Percentiles rank a stretch among this genome's conserved stretches.
Conservation (phyloP, 2,329 filamentous ascomycete genomes). For the Trichoderma gracile region DNA sequence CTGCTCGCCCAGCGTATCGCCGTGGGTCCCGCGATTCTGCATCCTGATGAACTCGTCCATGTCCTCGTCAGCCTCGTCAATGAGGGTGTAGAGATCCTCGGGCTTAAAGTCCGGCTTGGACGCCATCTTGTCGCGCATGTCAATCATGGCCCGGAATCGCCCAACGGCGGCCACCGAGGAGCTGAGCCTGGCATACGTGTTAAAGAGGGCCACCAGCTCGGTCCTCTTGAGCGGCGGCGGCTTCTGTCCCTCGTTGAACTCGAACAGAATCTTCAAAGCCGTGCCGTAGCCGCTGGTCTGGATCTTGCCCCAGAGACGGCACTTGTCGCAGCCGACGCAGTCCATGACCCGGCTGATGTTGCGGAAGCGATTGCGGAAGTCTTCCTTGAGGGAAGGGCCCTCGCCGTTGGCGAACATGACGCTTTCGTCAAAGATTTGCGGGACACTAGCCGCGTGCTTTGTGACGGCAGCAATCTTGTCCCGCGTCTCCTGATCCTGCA, state of each 20-base stretch:
- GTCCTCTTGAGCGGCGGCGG: slow-evolving; percentile 79
- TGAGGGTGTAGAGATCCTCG: slow-evolving; percentile 31
- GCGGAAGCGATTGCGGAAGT: slow-evolving; percentile 95
- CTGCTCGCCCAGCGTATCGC: slow-evolving; percentile 51
- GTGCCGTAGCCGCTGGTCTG: slow-evolving; percentile 95
- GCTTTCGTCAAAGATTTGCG: slow-evolving; percentile 88
- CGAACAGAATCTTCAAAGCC: slow-evolving; percentile 92
- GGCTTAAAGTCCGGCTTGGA: neutral
- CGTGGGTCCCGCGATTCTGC: slow-evolving; percentile 37
- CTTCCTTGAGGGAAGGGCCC: slow-evolving; percentile 81
- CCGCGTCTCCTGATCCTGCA: slow-evolving; percentile 77
- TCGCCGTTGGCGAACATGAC: slow-evolving; percentile 87
- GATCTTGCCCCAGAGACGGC: slow-evolving; percentile 94
- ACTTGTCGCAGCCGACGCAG: slow-evolving; percentile 98
- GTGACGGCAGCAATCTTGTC: slow-evolving; percentile 78
- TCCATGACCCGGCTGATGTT: slow-evolving; percentile 98
- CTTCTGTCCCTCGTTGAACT: slow-evolving; percentile 72
- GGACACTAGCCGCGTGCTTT: slow-evolving; percentile 65
- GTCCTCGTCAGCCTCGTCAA: slow-evolving; percentile 37
- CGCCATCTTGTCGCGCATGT: slow-evolving; percentile 36
- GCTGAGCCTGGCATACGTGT: slow-evolving; percentile 86
- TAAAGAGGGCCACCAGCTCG: slow-evolving; percentile 90
- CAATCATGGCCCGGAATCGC: slow-evolving; percentile 63
- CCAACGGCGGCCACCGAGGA: slow-evolving; percentile 75
- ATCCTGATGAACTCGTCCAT: slow-evolving; percentile 33